Conservation (phyloP, 352 stramenopile species). For the Porosira glacialis region DNA sequence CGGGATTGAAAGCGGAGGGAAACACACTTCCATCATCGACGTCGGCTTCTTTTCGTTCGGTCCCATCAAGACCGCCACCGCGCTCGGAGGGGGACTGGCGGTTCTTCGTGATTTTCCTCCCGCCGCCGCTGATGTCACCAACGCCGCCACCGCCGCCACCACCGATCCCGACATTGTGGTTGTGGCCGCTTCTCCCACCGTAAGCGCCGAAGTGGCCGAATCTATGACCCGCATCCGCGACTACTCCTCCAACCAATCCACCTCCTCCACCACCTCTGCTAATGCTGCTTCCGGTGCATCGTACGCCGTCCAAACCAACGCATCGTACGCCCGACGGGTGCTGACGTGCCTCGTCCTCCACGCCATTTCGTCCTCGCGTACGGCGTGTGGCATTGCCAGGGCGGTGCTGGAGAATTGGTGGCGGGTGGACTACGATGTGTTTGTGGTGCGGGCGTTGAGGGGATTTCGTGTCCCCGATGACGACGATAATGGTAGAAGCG, state of each 20-base stretch:
- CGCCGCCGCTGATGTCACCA: not conserved
- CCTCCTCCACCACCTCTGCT: no score
- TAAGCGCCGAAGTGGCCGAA: constrained; percentile 7
- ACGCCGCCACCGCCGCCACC: not conserved
- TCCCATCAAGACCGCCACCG: constrained; percentile 78
- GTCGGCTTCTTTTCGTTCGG: constrained; percentile 78
- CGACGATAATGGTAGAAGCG: not conserved
- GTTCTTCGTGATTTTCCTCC: constrained; percentile 15
- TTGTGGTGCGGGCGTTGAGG: constrained; percentile 34
- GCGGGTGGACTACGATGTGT: constrained; percentile 41
- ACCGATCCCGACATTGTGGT: not conserved
- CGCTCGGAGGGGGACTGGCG: constrained; percentile 66
- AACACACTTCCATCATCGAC: constrained; percentile 46
- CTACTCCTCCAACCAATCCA: no score
- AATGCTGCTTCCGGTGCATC: no score
- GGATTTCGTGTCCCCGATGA: constrained; percentile 23
- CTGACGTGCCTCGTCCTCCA: constrained; percentile 41
- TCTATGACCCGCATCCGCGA: constrained; percentile 41
- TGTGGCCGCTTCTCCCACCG: not conserved
- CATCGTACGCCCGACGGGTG: constrained; percentile 30
- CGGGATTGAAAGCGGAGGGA: constrained; percentile 44
- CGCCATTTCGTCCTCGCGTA: constrained; percentile 26
- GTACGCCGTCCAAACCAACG: constrained; percentile 37
- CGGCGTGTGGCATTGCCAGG: constrained; percentile 26
- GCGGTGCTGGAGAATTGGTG: constrained; percentile 15